Evolutionary conservation across 768 basidiomycete genomes (phyloP), one percentile per base, ranked within the genome.

Genomic region (Rhodotorula babjevae): DNA sequence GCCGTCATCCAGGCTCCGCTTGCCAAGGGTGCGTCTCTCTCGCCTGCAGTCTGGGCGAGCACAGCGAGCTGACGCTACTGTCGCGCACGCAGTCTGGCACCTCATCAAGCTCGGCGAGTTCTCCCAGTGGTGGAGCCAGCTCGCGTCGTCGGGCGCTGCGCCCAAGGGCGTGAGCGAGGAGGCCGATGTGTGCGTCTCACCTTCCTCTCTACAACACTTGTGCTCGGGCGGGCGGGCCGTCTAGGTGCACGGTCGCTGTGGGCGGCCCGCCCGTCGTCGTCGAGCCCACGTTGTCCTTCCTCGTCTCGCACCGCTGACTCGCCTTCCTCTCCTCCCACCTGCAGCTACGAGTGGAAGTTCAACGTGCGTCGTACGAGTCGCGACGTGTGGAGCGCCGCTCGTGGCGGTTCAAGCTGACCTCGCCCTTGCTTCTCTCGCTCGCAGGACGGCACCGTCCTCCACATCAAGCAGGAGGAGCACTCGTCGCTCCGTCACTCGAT

Each of bases 391-490:
- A n/a, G 5, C 27, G 52, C 15, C 33, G 33, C 11, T 53, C 55
- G 2, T 40, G 23, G 40, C 27, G 25, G 14, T 44, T 8, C 5
- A 60, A 25, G 3, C 57, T 23, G 57, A 59, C 36, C 36, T n/a
- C n/a, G n/a, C 16, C 21, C 36, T 36, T 6, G 16, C 11, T 12
- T 19, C 25, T 7, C 44, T 27, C 19, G 29, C 15, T 36, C 56
- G 31, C 61, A 76, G 74, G 79, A 80, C 55, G 77, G 77, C 36
- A 79, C 78, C 27, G 63, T 57, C 36, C 72, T 79, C 55, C 70
- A 73, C 27, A 63, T 80, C 78, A 81, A 80, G 79, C 77, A 77
- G 70, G 80, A 81, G 69, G 80, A 78, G 67, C 77, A 78, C 76
- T 72, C 71, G 3, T 63, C 75, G 19, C 63, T 80, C 69, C 68